Conservation (phyloP, 2,329 filamentous ascomycete genomes). For the Aspergillus ochraceus region DNA sequence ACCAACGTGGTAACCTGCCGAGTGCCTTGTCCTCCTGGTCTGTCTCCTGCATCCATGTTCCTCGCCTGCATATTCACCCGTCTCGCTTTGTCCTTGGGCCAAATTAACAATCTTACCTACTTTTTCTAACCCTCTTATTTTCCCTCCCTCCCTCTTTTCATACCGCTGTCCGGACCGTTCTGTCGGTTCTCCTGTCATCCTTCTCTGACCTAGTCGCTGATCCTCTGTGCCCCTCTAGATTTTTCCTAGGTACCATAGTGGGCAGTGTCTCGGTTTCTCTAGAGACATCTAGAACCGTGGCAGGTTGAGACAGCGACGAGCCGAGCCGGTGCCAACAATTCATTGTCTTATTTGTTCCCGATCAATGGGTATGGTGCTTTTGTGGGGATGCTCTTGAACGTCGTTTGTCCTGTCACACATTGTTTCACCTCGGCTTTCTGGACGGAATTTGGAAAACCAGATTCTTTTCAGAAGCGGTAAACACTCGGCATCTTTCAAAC, state of each 20-base stretch:
- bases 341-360: neutral
- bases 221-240: slow-evolving; percentile 2
- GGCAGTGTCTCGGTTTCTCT: neutral
- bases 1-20: slow-evolving; percentile 17
- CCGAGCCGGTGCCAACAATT: neutral
- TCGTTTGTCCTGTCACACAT: neutral
- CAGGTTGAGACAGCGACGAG: neutral
- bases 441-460: neutral
- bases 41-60: slow-evolving; percentile 19
- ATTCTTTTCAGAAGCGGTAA: neutral
- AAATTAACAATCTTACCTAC: slow-evolving; percentile 16
- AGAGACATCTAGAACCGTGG: slow-evolving; percentile 1
- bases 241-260: neutral
- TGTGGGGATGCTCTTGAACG: slow-evolving; percentile 12
- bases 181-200: slow-evolving; percentile 7
- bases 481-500: neutral
- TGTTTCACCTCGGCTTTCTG: neutral
- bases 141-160: neutral
- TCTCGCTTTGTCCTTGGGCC: slow-evolving; percentile 16
- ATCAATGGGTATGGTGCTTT: slow-evolving; percentile 5
- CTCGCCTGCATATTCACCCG: slow-evolving; percentile 14
- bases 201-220: neutral
- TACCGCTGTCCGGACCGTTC: slow-evolving; percentile 6
- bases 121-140: slow-evolving; percentile 6
- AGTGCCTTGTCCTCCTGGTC: slow-evolving; percentile 11